Evolutionary conservation across 225 moss, liverwort and hornwort species (phyloP).

Genomic region (Bryum argenteum): DNA sequence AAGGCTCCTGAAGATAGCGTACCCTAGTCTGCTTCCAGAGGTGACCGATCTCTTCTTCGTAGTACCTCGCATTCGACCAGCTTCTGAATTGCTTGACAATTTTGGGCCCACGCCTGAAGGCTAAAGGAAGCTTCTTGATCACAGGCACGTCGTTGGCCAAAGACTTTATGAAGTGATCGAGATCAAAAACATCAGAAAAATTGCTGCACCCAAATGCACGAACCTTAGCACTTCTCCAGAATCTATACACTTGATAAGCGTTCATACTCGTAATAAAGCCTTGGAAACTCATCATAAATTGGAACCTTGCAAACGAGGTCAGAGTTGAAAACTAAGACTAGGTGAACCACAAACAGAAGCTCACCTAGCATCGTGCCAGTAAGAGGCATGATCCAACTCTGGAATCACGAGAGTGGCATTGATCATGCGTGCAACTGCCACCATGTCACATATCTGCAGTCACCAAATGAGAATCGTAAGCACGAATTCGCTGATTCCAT

Average conservation of each 20-base stretch:
- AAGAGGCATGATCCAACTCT: slow-evolving; percentile 87
- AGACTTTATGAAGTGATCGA: slow-evolving; percentile 80
- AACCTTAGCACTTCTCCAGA: too few species aligned
- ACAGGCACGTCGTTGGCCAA: slow-evolving; percentile 70
- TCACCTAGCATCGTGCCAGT: slow-evolving; percentile 96
- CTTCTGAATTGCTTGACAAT: slow-evolving; percentile 83
- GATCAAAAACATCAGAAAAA: slow-evolving; percentile 92
- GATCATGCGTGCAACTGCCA: slow-evolving; percentile 87
- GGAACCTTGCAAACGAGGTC: too few species aligned
- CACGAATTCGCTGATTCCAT: not conserved
- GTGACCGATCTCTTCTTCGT: slow-evolving; percentile 71
- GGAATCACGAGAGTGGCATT: slow-evolving; percentile 96
- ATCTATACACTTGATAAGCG: too few species aligned
- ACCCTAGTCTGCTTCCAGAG: slow-evolving; percentile 86
- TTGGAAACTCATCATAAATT: too few species aligned
- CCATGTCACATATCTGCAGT: slow-evolving; percentile 89
- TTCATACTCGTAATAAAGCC: too few species aligned
- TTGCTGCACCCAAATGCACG: slow-evolving; percentile 63
- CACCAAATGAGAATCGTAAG: not conserved
- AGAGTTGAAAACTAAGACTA: not conserved
- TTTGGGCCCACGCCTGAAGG: slow-evolving; percentile 50
- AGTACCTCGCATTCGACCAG: slow-evolving; percentile 81
- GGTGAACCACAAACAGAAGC: slow-evolving; percentile 14
- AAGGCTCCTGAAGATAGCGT: not conserved
- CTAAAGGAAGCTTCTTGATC: slow-evolving; percentile 63